These are phyloP conservation scores for Termitomyces sp. DNA, from an alignment of 768 basidiomycete genomes.

Conservation along the genomic window DNA sequence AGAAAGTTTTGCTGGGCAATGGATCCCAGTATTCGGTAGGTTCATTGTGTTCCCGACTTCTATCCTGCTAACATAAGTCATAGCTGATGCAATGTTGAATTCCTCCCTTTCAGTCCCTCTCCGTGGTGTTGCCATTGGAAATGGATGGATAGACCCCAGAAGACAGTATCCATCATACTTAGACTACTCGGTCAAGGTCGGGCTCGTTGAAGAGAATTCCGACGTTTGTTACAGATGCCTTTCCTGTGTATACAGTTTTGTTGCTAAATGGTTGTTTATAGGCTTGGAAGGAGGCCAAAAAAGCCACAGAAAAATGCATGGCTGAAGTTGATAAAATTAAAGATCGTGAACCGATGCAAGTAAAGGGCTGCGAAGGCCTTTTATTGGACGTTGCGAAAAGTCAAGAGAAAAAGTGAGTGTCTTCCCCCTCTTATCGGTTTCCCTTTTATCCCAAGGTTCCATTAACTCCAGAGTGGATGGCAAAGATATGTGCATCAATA, in stretches of 20 bases:
- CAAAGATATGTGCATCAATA: conserved; percentile 76
- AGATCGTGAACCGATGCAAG: conserved; percentile 47
- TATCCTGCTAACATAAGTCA: not conserved
- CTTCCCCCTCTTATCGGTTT: not conserved
- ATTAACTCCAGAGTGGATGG: conserved; percentile 51
- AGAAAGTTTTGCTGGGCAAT: conserved; percentile 97
- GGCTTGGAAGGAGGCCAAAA: conserved; percentile 57
- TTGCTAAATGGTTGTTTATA: conserved; percentile 21
- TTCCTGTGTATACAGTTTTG: not conserved
- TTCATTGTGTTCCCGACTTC: not conserved
- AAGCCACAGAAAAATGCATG: conserved; percentile 55
- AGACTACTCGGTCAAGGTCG: conserved; percentile 78
- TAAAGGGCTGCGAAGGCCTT: conserved; percentile 55
- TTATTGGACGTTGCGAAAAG: conserved; percentile 37
- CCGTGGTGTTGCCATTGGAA: conserved; percentile 86
- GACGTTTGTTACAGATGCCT: conserved; percentile 37
- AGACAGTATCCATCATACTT: conserved; percentile 87
- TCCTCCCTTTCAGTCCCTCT: conserved; percentile 57
- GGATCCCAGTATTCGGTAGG: conserved; percentile 91
- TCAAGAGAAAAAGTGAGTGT: conserved; percentile 32
- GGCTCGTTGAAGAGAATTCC: conserved; percentile 67
- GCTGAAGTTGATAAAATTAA: conserved; percentile 35
- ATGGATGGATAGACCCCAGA: conserved; percentile 94
- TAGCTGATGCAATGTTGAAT: conserved; percentile 73
- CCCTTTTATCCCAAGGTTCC: not conserved